Evolutionary conservation across 148 eudicot species (phyloP).

Genomic region (Camellia japonica): DNA sequence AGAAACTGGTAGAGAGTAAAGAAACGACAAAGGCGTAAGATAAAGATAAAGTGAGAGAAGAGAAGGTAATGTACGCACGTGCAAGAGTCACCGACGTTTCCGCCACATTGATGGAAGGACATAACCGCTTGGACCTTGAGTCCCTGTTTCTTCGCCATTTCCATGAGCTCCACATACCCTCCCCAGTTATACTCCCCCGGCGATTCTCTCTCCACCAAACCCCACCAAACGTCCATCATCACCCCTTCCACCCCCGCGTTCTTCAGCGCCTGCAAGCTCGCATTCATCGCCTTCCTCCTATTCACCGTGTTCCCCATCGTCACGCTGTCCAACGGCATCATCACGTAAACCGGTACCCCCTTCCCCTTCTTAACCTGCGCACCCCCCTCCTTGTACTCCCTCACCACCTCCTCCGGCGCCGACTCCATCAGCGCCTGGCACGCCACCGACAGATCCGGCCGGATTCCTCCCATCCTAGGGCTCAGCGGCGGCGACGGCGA

Average conservation of each 20-base stretch:
- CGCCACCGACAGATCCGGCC: slow-evolving; percentile 50
- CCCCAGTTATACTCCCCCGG: slow-evolving; percentile 85
- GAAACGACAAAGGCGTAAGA: neutral
- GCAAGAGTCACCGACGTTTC: slow-evolving; percentile 88
- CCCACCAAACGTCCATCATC: slow-evolving; percentile 99
- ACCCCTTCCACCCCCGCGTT: slow-evolving; percentile 86
- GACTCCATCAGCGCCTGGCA: slow-evolving; percentile 50
- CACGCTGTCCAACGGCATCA: slow-evolving; percentile 94
- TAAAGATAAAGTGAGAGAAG: slow-evolving; percentile 2
- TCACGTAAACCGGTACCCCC: slow-evolving; percentile 92
- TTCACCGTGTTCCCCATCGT: slow-evolving; percentile 62
- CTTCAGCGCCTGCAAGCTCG: slow-evolving; percentile 75
- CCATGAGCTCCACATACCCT: slow-evolving; percentile 67
- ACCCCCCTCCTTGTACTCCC: slow-evolving; percentile 21
- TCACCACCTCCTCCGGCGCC: slow-evolving; percentile 8
- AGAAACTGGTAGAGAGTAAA: neutral
- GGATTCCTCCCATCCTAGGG: slow-evolving; percentile 37
- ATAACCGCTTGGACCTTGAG: slow-evolving; percentile 87
- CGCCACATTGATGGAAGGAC: slow-evolving; percentile 95
- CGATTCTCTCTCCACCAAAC: slow-evolving; percentile 73
- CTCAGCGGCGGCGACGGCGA: slow-evolving; percentile 63
- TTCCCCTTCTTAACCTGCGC: slow-evolving; percentile 23
- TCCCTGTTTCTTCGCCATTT: slow-evolving; percentile 69
- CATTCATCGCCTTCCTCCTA: slow-evolving; percentile 77
- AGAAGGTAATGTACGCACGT: slow-evolving; percentile 45